A percentile compares a stretch with the other conserved stretches of the same genome.
These are phyloP conservation scores for Penicillium crystallinum DNA, from an alignment of 495 filamentous ascomycete species.

Conservation along the genomic window DNA sequence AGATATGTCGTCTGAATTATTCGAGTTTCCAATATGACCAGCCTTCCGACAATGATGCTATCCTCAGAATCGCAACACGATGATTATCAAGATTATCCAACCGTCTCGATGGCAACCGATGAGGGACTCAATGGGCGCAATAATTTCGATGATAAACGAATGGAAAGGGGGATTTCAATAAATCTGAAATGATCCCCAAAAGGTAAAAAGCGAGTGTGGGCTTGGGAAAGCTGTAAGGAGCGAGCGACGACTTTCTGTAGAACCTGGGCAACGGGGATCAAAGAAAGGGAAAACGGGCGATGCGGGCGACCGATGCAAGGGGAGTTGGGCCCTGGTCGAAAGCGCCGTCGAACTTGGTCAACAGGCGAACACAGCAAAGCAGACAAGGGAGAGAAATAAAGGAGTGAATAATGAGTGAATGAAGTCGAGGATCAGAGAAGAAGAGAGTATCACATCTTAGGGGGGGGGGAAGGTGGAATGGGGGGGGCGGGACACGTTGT, in stretches of 20 bases:
- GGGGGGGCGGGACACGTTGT: conserved; percentile 23
- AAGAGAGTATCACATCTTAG: conserved; percentile 8
- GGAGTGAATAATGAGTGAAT: conserved; percentile 27
- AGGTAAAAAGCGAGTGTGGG: conserved; percentile 26
- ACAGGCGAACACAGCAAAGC: conserved; percentile 26
- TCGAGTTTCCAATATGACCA: neutral
- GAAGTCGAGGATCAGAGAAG: conserved; percentile 21
- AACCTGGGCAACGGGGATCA: conserved; percentile 19
- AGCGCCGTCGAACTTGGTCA: conserved; percentile 21
- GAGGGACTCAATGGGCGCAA: conserved; percentile 17
- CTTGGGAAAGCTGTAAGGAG: conserved; percentile 36
- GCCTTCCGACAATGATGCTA: neutral
- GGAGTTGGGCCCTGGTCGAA: conserved; percentile 31
- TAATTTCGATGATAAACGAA: conserved; percentile 28
- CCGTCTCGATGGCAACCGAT: conserved; percentile 28
- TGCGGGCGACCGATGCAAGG: conserved; percentile 40
- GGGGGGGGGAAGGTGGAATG: conserved; percentile 16
- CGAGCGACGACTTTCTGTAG: conserved; percentile 31
- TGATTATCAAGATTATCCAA: conserved; percentile 1
- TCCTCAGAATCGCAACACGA: neutral
- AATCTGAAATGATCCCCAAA: conserved; percentile 26
- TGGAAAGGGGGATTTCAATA: conserved; percentile 30
- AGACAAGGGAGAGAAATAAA: conserved; percentile 19
- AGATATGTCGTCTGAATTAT: neutral
- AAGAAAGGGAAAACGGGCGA: conserved; percentile 14